Evolutionary conservation across 73 alveolate species (phyloP), one percentile per base, ranked within the genome.

Genomic region (Paraurostyla sp.): DNA sequence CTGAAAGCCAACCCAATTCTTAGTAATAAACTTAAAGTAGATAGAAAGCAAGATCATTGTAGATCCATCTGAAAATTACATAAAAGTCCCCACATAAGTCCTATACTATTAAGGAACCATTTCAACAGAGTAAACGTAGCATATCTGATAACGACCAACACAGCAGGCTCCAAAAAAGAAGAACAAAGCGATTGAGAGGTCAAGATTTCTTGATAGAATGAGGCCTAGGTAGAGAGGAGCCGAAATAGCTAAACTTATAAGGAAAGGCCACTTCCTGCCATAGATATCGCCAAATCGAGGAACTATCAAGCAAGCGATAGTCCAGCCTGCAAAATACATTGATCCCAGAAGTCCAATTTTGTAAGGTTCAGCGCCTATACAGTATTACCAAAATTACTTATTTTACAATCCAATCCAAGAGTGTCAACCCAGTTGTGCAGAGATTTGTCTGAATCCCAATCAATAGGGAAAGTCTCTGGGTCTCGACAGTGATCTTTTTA

Each of bases 201-300:
- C 48, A n/a, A 75, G 41, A 29, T 43, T 20, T 7, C 32, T 30
- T 15, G 87, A 75, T n/a, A 32, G 32, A 11, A 75, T n/a, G 16
- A 75, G 25, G 22, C 35, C 84, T 3, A 49, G 54, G 32, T 75
- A 46, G 48, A 7, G 33, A 75, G 25, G n/a, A 15, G 25, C 4
- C 35, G 51, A 48, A 75, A 15, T 30, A 6, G 60, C 85, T 32
- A 23, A 15, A 32, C 48, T 25, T 7, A 71, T 71, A 15, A 71
- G 9, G 41, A 45, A 2, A 46, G 48, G 16, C 40, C 29, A 16
- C 48, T 75, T 68, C 56, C 87, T 68, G 15, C 93, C 93, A 51
- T 60, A 54, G 16, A 71, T 71, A 51, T 85, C 93, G 1, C 88
- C 93, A 27, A 49, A 27, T 35, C 81, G n/a, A 7, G 93, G 93